Evolutionary conservation across 345 rosid genomes (phyloP).

Genomic region (Angophora floribunda): DNA sequence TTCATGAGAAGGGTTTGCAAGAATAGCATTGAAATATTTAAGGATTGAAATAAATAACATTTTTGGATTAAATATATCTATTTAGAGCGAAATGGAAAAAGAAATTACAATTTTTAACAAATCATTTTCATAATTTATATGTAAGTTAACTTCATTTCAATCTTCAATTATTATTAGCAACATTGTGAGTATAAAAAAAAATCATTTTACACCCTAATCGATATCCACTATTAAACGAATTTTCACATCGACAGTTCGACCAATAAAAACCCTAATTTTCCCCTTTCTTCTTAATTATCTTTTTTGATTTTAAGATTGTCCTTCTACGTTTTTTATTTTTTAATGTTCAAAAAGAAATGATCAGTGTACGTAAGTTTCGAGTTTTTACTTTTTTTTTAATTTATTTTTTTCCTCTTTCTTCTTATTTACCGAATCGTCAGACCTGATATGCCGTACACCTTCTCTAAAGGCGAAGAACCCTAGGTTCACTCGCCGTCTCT

Average conservation of each 20-base stretch:
- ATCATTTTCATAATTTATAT: neutral
- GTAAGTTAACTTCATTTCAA: neutral
- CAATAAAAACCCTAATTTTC: neutral
- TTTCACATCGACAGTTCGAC: neutral
- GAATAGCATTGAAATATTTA: too few relatives aligned
- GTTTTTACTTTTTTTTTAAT: too few relatives aligned
- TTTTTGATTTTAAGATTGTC: neutral
- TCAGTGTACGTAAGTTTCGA: neutral
- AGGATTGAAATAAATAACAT: neutral
- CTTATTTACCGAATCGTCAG: neutral
- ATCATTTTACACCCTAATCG: neutral
- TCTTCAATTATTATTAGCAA: neutral
- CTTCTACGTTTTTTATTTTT: neutral
- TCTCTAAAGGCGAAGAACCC: neutral
- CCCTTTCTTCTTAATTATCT: neutral
- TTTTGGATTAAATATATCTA: too few relatives aligned
- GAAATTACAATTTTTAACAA: neutral
- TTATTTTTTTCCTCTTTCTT: fast-evolving
- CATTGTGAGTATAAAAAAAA: neutral
- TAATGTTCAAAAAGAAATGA: neutral
- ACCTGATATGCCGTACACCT: neutral
- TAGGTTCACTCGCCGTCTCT: neutral
- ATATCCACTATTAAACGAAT: neutral
- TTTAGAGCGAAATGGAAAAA: neutral
- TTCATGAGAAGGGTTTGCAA: neutral